Evolutionary conservation across 2,329 filamentous ascomycete species (phyloP).

Genomic region (Colletotrichum sp.): DNA sequence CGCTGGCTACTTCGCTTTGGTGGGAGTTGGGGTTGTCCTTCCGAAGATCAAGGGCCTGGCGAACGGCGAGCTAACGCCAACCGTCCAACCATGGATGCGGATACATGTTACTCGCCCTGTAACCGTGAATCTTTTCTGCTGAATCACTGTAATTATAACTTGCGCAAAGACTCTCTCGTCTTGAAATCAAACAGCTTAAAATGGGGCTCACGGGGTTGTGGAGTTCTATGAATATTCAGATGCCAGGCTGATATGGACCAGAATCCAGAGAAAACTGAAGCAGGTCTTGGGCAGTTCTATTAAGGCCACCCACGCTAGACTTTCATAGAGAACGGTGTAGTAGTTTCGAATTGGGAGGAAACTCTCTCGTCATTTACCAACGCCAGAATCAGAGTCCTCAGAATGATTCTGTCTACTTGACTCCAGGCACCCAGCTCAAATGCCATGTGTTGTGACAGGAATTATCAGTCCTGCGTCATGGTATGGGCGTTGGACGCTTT

Average conservation of each 20-base stretch:
- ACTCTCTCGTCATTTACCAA: no score
- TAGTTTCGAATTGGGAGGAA: no score
- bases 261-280: no score
- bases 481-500: background rate
- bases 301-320: no score
- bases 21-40: no score
- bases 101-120: background rate
- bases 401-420: no score
- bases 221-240: background rate
- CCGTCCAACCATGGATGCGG: background rate
- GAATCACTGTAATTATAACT: background rate
- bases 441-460: background rate
- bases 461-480: background rate
- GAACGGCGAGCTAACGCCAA: background rate
- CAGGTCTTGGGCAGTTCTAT: no score
- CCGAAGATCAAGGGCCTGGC: background rate
- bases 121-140: background rate
- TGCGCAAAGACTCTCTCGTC: background rate
- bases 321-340: no score
- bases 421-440: background rate
- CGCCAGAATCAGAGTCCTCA: no score
- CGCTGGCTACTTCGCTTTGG: no score
- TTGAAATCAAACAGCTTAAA: fast-evolving
- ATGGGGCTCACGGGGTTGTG: fast-evolving
- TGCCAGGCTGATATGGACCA: background rate